Conservation (phyloP, 208 protist genomes). For the Wallacemonas rigidus region DNA sequence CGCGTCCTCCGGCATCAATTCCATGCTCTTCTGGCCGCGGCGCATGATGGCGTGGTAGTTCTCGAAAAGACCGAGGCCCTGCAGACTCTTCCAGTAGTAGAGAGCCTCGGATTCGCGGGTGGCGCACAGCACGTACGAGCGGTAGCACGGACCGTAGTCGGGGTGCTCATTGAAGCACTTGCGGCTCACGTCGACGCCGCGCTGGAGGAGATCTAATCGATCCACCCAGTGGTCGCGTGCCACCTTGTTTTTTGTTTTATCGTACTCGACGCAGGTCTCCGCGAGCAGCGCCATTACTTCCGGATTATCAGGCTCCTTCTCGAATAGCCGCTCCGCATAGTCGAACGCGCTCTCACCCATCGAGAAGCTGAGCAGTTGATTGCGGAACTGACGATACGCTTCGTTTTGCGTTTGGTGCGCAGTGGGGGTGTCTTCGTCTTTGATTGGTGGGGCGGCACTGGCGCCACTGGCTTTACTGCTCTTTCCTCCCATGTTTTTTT, state of each 20-base stretch:
- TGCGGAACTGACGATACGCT: slow-evolving; percentile 66
- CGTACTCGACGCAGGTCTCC: slow-evolving; percentile 78
- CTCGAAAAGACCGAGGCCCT: slow-evolving; percentile 70
- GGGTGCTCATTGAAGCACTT: slow-evolving; percentile 89
- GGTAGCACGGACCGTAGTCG: slow-evolving; percentile 82
- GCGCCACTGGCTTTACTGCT: slow-evolving; percentile 13
- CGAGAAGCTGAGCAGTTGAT: slow-evolving; percentile 76
- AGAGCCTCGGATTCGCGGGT: slow-evolving; percentile 74
- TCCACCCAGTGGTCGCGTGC: slow-evolving; percentile 83
- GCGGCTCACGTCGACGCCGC: slow-evolving; percentile 84
- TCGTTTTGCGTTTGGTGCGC: slow-evolving; percentile 26
- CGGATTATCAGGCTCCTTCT: slow-evolving; percentile 59
- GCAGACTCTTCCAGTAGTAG: slow-evolving; percentile 76
- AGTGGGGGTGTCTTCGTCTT: not conserved
- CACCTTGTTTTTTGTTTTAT: slow-evolving; percentile 84
- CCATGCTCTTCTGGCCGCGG: slow-evolving; percentile 62
- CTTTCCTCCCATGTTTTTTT: slow-evolving; percentile 7
- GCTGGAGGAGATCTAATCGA: slow-evolving; percentile 82
- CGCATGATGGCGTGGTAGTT: slow-evolving; percentile 85
- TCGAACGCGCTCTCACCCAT: slow-evolving; percentile 77
- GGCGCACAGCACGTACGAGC: slow-evolving; percentile 80
- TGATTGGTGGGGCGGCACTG: not conserved
- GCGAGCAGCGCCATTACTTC: slow-evolving; percentile 87
- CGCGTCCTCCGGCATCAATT: slow-evolving; percentile 65
- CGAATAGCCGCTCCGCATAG: slow-evolving; percentile 75